Conservation (phyloP, 345 rosid species). For the Eucalyptus sp. region DNA sequence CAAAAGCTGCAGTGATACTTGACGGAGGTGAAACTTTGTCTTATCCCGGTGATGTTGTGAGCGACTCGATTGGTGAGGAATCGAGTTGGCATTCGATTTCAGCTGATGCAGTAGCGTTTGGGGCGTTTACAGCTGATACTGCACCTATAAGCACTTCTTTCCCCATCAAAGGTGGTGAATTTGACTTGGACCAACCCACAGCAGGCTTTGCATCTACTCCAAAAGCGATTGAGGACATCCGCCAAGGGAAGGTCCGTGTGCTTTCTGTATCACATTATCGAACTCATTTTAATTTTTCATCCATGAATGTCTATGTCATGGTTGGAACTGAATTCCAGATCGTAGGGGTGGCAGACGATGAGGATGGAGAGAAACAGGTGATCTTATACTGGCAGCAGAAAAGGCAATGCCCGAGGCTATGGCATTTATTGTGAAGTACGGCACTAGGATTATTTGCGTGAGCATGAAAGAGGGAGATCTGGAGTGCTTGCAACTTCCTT, state of each 20-base stretch:
- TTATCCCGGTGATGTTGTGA: constrained; percentile 15
- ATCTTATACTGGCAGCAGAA: constrained; percentile 78
- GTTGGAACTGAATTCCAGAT: constrained; percentile 31
- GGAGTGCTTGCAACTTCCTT: constrained; percentile 67
- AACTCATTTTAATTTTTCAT: not conserved
- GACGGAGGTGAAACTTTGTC: constrained; percentile 47
- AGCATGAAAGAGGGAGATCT: constrained; percentile 74
- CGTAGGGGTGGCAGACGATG: constrained; percentile 77
- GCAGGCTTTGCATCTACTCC: constrained; percentile 67
- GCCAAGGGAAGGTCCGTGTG: constrained; percentile 69
- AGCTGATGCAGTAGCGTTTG: constrained; percentile 26
- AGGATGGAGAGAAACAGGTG: constrained; percentile 88
- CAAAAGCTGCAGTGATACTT: constrained; percentile 37
- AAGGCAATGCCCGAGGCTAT: constrained; percentile 79
- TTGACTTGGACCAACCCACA: constrained; percentile 60
- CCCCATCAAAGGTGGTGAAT: constrained; percentile 37
- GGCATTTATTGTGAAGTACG: constrained; percentile 90
- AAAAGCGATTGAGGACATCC: constrained; percentile 80
- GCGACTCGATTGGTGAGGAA: not conserved
- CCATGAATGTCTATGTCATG: not conserved
- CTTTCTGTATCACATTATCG: not conserved
- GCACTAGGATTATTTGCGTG: constrained; percentile 79
- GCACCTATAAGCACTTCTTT: constrained; percentile 24
- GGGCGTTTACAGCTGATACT: constrained; percentile 32
- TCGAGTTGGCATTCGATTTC: constrained; percentile 8